Evolutionary conservation across 768 basidiomycete genomes (phyloP), one percentile per base, ranked within the genome.

Genomic region (Naematelia aurantialba): DNA sequence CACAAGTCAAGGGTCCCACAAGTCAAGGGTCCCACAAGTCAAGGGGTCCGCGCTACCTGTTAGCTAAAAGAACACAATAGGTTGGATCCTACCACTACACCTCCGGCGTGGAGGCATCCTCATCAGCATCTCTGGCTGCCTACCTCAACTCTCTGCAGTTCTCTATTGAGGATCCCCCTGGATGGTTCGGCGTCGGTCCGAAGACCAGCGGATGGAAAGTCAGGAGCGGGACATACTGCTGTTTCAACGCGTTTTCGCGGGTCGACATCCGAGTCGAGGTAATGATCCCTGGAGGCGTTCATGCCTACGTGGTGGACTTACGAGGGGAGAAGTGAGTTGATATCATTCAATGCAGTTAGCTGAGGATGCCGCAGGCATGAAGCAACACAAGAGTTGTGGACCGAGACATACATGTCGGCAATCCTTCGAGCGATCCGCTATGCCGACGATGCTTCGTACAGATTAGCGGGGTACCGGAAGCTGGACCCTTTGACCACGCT

Each of bases 121-220:
- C 94, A 4, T 97, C 93, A 19, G 96, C 96, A 2, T 94, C 92
- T 0, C 83, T 99, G 26, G 96, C 96, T 3, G 94, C 96, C 11
- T 99, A 99, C 78, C 89, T 98, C 78, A 98, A 99, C 80, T 96
- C 92, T 22, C 82, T 98, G n/a, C 94, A 91, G 4, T 98, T 97
- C 73, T 84, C 87, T 17, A 86, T 98, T 62, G 96, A 97, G 71
- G 92, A 93, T 64, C 85, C 82, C 56, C 84, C 86, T 25, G 87
- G 89, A 2, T 99, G 96, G 96, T 96, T 96, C 74, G 70, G 69
- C 4, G 85, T 87, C 30, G 34, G 34, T 39, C 34, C 34, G 17
- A 89, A 89, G 72, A 83, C 85, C 4, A 80, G 87, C 2, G 79
- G 82, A 5, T 98, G 91, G 90, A 94, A 92, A 76, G 89, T 99